phyloP scores from a whole-genome alignment of 1,284 basidiomycete genomes.

The Cronartium quercuum region DNA sequence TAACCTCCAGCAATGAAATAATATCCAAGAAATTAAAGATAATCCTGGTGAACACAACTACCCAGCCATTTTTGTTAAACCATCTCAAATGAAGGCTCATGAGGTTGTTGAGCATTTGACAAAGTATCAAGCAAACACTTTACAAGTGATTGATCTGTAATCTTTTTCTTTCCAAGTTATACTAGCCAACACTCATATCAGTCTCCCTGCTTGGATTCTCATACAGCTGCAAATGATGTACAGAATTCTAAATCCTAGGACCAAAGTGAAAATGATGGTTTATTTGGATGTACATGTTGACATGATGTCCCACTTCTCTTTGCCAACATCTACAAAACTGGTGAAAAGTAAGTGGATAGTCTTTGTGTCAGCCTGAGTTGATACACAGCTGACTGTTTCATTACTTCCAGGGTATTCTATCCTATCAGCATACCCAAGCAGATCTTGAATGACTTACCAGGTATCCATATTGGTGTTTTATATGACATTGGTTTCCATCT shows the following conservation, averaged over 20 bases:
- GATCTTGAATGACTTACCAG: background rate
- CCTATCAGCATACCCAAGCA: background rate
- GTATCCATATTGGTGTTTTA: background rate
- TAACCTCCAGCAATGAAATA: background rate
- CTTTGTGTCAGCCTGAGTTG: background rate
- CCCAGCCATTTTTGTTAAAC: background rate
- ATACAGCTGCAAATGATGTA: background rate
- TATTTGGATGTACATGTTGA: background rate
- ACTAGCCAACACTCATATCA: background rate
- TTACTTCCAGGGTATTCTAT: background rate
- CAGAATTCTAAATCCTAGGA: background rate
- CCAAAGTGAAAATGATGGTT: background rate
- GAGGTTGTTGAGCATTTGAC: background rate
- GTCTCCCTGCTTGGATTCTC: background rate
- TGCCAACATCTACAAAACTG: background rate
- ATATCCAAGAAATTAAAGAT: slow-evolving; percentile 3
- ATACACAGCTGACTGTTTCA: background rate
- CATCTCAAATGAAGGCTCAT: background rate
- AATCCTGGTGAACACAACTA: background rate
- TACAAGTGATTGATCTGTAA: background rate
- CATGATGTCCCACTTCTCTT: background rate
- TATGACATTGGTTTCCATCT: slow-evolving; percentile 7
- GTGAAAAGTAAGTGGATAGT: background rate
- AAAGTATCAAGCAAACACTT: background rate
- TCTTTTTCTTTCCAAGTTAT: background rate